Base-by-base conservation (phyloP, 2,329 filamentous ascomycete species). In the Paramyrothecium sp. region DNA sequence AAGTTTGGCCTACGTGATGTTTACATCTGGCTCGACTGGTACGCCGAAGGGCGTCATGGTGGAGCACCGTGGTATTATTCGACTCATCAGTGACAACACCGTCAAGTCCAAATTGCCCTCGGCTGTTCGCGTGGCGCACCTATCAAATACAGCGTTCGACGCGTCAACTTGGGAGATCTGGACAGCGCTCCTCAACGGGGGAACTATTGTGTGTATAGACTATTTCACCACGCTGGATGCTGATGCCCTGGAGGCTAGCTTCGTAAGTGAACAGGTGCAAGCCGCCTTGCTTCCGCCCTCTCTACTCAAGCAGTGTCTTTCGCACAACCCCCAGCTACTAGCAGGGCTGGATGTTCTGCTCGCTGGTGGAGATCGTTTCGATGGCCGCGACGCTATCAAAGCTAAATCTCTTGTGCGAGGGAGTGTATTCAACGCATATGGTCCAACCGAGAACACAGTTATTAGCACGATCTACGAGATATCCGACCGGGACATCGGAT, bases 21-120 rank as follows among this genome's bases (percentile, higher is more conserved):
- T 66, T 46, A 67, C 65, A 0, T 66, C 64, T 0, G 65, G 65
- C 0, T 67, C 62, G 3, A 67, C 63, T 1, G 65, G 63, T 10
- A 33, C 69, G 64, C 56, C 65, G 13, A 63, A 63, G 44, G 61
- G 61, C 8, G 57, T 54, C 7, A 44, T 54, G 47, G 7, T 49
- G 12, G 47, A 49, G 20, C 19, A 49, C 16, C 47, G 47, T 21
- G 51, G 51, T 3, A 22, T 53, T 8, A 26, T 34, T 17, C 50
- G 50, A 19, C 23, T 57, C 7, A 51, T 44, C 7, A 48, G 26
- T 26, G 17, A 56, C 22, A 56, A 48, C 53, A 50, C 30, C 3
- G 47, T 51, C 17, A 23, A 30, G 23, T 19, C 34, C 2, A 47
- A 51, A 26, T 7, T 61, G 1, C 53, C 54, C 7, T 11, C 26